Evolutionary conservation across 164 flowering plant species (phyloP).

Genomic region (Amborella trichopoda): DNA sequence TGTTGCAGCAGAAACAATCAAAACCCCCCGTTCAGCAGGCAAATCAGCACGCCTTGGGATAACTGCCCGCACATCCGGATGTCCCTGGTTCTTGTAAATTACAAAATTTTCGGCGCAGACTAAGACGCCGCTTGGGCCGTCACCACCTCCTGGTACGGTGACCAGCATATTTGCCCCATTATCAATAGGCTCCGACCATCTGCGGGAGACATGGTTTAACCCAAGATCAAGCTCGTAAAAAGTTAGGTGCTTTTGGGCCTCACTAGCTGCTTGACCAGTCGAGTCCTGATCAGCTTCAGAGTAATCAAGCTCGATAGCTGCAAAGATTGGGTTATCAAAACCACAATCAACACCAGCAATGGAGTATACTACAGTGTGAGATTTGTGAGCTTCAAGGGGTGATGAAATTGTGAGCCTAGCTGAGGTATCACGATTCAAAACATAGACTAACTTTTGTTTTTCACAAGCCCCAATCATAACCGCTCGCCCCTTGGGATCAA

Average conservation of each 20-base stretch:
- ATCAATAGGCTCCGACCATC: slow-evolving; percentile 93
- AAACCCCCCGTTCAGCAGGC: slow-evolving; percentile 91
- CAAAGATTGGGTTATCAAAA: slow-evolving; percentile 91
- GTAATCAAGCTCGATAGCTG: slow-evolving; percentile 95
- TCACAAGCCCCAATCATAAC: slow-evolving; percentile 95
- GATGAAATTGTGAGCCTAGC: slow-evolving; percentile 93
- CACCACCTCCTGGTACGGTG: slow-evolving; percentile 95
- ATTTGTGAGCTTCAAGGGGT: slow-evolving; percentile 90
- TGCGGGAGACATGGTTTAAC: slow-evolving; percentile 90
- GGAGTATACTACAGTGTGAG: slow-evolving; percentile 70
- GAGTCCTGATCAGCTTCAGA: slow-evolving; percentile 95
- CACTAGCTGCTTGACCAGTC: slow-evolving; percentile 78
- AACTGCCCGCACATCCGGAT: slow-evolving; percentile 83
- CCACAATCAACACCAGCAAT: slow-evolving; percentile 93
- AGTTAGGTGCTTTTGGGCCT: slow-evolving; percentile 91
- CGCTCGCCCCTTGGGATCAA: slow-evolving; percentile 94
- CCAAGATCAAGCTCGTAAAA: slow-evolving; percentile 96
- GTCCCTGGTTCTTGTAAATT: slow-evolving; percentile 97
- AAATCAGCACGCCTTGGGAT: slow-evolving; percentile 87
- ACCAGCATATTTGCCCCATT: slow-evolving; percentile 97
- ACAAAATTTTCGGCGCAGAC: slow-evolving; percentile 98
- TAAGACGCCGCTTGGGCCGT: slow-evolving; percentile 95
- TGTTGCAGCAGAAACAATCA: slow-evolving; percentile 84
- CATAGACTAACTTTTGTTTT: slow-evolving; percentile 96
- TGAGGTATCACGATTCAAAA: slow-evolving; percentile 81